These are phyloP conservation scores for Manihot esculenta DNA, from an alignment of 441 rosid genomes.

Conservation along the genomic window DNA sequence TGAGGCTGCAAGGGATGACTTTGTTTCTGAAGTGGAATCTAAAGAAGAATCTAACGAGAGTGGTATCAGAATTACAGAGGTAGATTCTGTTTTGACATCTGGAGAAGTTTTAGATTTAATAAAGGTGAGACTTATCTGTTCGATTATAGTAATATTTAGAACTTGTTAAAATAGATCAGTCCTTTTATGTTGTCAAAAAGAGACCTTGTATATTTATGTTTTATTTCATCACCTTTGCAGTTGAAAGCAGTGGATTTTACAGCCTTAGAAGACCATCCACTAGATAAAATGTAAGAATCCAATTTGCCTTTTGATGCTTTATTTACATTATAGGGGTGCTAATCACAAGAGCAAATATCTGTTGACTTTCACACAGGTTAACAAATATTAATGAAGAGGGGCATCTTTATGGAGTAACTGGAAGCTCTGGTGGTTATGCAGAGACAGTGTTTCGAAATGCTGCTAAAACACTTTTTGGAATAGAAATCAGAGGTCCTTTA, in stretches of 20 bases:
- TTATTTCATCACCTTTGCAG: slow-evolving; percentile 40
- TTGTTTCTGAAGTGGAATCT: slow-evolving; percentile 55
- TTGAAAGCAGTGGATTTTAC: slow-evolving; percentile 64
- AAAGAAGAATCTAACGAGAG: slow-evolving; percentile 23
- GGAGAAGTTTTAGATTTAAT: slow-evolving; percentile 88
- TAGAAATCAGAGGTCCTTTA: slow-evolving; percentile 62
- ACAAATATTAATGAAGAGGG: slow-evolving; percentile 76
- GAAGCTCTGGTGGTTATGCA: slow-evolving; percentile 93
- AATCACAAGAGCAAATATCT: slow-evolving; percentile 7
- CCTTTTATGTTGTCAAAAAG: background rate
- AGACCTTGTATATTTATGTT: background rate
- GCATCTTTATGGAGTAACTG: slow-evolving; percentile 76
- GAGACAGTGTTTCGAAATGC: slow-evolving; percentile 74
- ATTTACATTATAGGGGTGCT: background rate
- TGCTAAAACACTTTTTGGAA: slow-evolving; percentile 64
- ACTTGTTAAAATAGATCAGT: background rate
- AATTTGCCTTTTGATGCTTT: background rate
- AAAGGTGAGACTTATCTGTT: slow-evolving; percentile 48
- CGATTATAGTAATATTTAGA: slow-evolving; percentile 11
- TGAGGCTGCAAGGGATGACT: slow-evolving; percentile 90
- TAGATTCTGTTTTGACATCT: slow-evolving; percentile 88
- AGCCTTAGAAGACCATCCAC: slow-evolving; percentile 64
- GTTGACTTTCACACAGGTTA: slow-evolving; percentile 43
- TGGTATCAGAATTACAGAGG: slow-evolving; percentile 51
- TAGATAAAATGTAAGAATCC: slow-evolving; percentile 69